Percentiles rank a stretch among this genome's conserved stretches.
phyloP scores from a whole-genome alignment of 768 basidiomycete species.

The Hortiboletus campestris region DNA sequence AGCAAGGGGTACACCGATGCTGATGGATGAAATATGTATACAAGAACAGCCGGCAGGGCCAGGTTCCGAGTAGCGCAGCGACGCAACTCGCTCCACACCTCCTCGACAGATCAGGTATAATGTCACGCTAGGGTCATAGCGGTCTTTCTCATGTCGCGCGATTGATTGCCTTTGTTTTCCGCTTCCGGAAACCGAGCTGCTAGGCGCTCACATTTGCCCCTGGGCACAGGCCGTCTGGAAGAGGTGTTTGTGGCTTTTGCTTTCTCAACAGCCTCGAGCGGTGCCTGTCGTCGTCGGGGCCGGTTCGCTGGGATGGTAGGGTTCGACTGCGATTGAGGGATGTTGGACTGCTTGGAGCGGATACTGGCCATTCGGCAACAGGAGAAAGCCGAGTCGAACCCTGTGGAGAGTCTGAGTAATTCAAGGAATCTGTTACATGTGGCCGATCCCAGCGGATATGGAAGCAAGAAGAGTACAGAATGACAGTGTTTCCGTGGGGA shows the following conservation, averaged over 20 bases:
- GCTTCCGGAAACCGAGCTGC: not conserved
- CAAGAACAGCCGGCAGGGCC: slow-evolving; percentile 15
- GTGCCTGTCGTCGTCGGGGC: slow-evolving; percentile 37
- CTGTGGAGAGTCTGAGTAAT: slow-evolving; percentile 23
- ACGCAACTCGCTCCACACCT: slow-evolving; percentile 11
- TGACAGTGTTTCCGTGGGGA: not conserved
- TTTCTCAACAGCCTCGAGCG: slow-evolving; percentile 47
- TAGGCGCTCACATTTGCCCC: slow-evolving; percentile 27
- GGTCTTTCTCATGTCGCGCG: slow-evolving; percentile 6
- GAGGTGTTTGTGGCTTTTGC: slow-evolving; percentile 44
- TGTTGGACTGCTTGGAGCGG: slow-evolving; percentile 29
- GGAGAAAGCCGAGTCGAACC: slow-evolving; percentile 44
- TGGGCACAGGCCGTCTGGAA: slow-evolving; percentile 18
- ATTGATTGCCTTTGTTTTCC: not conserved
- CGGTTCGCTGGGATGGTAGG: slow-evolving; percentile 41
- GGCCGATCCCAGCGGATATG: slow-evolving; percentile 13
- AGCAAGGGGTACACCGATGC: not conserved
- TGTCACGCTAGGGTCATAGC: not conserved
- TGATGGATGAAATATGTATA: not conserved
- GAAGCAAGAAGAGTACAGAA: slow-evolving; percentile 4
- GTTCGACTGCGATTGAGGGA: slow-evolving; percentile 59
- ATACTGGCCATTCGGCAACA: slow-evolving; percentile 43
- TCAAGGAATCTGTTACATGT: slow-evolving; percentile 18
- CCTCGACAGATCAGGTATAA: slow-evolving; percentile 18
- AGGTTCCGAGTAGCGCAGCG: slow-evolving; percentile 3